Percentiles rank a stretch among this genome's conserved stretches.
phyloP scores from a whole-genome alignment of 306 rosid genomes.

The Cucurbita ficifolia region DNA sequence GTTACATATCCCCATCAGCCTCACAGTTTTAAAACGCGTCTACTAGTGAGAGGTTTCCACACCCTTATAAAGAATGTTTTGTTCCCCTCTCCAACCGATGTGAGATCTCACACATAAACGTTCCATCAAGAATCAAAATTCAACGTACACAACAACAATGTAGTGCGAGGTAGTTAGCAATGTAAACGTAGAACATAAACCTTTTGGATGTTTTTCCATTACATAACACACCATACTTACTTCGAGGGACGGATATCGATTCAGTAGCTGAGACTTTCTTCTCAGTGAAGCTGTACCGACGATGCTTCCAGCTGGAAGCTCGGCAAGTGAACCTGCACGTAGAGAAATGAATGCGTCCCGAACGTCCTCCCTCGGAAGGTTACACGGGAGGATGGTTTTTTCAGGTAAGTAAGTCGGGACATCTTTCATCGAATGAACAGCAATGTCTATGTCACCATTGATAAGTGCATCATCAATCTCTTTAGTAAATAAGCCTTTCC shows the following conservation, averaged over 20 bases:
- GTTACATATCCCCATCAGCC: no score
- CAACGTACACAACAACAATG: neutral
- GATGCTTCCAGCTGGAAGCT: constrained; percentile 59
- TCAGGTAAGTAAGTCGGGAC: constrained; percentile 80
- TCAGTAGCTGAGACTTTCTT: constrained; percentile 76
- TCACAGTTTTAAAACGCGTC: no score
- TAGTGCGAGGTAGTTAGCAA: neutral
- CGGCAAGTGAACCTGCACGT: constrained; percentile 52
- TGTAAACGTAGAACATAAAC: neutral
- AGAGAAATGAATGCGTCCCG: constrained; percentile 79
- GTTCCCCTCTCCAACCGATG: no score
- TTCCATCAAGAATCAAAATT: no score
- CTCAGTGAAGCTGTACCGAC: constrained; percentile 78
- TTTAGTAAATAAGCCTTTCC: constrained; percentile 87
- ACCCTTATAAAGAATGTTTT: no score
- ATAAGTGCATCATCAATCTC: constrained; percentile 86
- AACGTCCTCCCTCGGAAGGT: constrained; percentile 80
- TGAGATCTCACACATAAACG: no score
- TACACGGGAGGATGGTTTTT: constrained; percentile 69
- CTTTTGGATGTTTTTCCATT: neutral
- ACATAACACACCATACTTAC: constrained; percentile 21
- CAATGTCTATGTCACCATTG: constrained; percentile 61
- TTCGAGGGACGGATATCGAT: constrained; percentile 54
- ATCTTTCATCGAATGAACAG: constrained; percentile 91
- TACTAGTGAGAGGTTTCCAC: no score